phyloP scores from a whole-genome alignment of 225 moss, liverwort and hornwort species.

The Polytrichum commune region DNA sequence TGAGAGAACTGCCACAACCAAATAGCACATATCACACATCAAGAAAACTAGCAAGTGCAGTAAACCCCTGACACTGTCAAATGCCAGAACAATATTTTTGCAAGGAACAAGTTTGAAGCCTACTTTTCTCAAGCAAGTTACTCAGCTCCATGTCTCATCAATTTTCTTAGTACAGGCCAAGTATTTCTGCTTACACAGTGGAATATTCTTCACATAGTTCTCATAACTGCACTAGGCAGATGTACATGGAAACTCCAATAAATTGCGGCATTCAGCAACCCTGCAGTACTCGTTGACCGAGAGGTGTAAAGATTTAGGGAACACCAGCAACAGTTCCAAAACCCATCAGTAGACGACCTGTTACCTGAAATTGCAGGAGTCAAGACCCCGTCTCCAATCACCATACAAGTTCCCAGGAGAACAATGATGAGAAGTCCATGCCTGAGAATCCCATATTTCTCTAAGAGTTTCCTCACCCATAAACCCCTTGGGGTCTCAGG shows the following conservation, averaged over 20 bases:
- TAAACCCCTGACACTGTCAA: background rate
- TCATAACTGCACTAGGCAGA: background rate
- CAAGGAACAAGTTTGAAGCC: background rate
- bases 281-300: background rate
- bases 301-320: too few species aligned
- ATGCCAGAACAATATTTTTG: background rate
- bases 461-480: slow-evolving; percentile 50
- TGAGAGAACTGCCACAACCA: slow-evolving; percentile 62
- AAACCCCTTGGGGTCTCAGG: slow-evolving; percentile 29
- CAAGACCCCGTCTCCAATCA: slow-evolving; percentile 85
- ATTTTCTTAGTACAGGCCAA: background rate
- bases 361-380: slow-evolving; percentile 88
- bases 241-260: too few species aligned
- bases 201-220: background rate
- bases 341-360: background rate
- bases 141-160: background rate
- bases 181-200: background rate
- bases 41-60: background rate
- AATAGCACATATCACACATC: background rate
- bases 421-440: slow-evolving; percentile 62
- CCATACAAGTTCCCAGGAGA: slow-evolving; percentile 75
- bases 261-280: background rate
- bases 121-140: background rate
- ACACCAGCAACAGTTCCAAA: too few species aligned
- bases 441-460: slow-evolving; percentile 44